Evolutionary conservation across 129 eudicot species (phyloP).

Genomic region (Tanacetum coccineum): DNA sequence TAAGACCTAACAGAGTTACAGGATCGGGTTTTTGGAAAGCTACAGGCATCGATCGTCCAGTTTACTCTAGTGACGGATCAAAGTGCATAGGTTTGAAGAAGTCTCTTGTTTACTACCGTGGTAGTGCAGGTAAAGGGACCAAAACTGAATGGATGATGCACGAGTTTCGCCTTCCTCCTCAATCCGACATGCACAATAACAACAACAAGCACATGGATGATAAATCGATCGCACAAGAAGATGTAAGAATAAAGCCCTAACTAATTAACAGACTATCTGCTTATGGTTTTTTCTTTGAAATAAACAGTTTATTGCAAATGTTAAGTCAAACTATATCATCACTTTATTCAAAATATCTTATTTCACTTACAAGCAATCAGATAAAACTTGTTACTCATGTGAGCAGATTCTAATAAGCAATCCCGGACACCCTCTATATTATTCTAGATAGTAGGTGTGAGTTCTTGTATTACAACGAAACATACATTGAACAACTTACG

Average conservation of each 20-base stretch:
- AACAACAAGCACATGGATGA: conserved; percentile 17
- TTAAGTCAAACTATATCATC: not conserved
- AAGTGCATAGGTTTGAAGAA: conserved; percentile 71
- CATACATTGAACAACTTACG: conserved; percentile 14
- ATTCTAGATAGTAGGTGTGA: not conserved
- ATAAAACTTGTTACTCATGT: too few relatives aligned
- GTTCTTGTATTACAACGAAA: not conserved
- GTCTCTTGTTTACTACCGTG: conserved; percentile 71
- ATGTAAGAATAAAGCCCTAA: conserved; percentile 43
- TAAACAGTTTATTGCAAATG: too few relatives aligned
- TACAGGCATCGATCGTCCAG: conserved; percentile 79
- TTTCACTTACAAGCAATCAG: too few relatives aligned
- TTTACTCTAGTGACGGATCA: conserved; percentile 41
- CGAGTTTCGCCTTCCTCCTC: conserved; percentile 70
- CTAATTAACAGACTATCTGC: not conserved
- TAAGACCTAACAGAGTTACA: conserved; percentile 90
- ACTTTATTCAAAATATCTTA: too few relatives aligned
- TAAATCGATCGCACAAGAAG: conserved; percentile 48
- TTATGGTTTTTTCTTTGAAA: not conserved
- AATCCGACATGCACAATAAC: not conserved
- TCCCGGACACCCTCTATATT: not conserved
- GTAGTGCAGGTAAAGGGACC: conserved; percentile 81
- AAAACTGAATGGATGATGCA: conserved; percentile 97
- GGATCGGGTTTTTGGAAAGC: conserved; percentile 99
- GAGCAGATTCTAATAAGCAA: too few relatives aligned